Percentiles rank a stretch among this genome's conserved stretches.
Conservation (phyloP, 805 yeast genomes). For the Kodamaea kakaduensis region DNA sequence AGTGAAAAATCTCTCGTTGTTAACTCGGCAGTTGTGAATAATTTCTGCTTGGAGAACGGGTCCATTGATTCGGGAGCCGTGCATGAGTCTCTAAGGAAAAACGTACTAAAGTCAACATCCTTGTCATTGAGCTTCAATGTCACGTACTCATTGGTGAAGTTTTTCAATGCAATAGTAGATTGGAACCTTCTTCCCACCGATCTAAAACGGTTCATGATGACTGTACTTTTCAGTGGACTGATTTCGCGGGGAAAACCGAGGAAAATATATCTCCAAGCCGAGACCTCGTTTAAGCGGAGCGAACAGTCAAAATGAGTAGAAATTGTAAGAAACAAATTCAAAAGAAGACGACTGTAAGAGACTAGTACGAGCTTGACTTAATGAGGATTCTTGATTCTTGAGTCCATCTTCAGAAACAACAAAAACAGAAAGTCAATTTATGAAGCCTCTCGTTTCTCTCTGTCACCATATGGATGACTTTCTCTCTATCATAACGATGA, state of each 20-base stretch:
- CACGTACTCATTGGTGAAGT: conserved; percentile 22
- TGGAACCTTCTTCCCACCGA: conserved; percentile 3
- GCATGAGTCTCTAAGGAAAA: conserved; percentile 67
- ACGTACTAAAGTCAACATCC: conserved; percentile 40
- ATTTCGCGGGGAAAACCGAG: conserved; percentile 5
- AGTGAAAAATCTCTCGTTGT: conserved; percentile 1
- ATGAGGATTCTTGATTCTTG: too few species aligned
- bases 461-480: too few species aligned
- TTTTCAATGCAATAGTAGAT: conserved; percentile 12
- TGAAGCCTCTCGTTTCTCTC: too few species aligned
- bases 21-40: conserved; percentile 53
- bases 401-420: too few species aligned
- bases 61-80: conserved; percentile 47
- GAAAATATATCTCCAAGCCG: neutral
- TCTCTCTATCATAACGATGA: too few species aligned
- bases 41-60: conserved; percentile 53
- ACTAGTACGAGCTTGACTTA: too few species aligned
- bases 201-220: conserved; percentile 2
- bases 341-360: too few species aligned
- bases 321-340: too few species aligned
- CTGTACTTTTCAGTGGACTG: neutral
- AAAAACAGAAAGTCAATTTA: too few species aligned
- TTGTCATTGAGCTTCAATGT: conserved; percentile 20
- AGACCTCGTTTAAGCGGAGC: too few species aligned
- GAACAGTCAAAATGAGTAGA: too few species aligned